Evolutionary conservation across 2,329 filamentous ascomycete species (phyloP).

Genomic region (Colletotrichum sp.): DNA sequence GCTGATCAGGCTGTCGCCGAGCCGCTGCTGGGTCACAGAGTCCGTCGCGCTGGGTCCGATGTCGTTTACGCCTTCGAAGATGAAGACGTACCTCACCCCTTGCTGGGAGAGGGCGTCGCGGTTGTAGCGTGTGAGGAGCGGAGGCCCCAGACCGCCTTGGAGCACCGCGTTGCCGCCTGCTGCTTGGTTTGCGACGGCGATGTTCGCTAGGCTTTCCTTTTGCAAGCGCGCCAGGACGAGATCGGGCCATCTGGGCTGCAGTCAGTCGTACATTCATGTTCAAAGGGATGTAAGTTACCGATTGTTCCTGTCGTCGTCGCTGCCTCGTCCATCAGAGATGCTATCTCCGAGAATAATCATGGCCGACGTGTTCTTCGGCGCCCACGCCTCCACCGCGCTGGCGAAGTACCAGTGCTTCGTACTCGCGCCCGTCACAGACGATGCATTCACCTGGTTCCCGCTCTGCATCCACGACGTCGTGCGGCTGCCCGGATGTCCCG

Average conservation of each 20-base stretch:
- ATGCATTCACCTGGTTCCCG: constrained; percentile 59
- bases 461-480: constrained; percentile 64
- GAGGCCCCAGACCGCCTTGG: constrained; percentile 65
- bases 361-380: constrained; percentile 44
- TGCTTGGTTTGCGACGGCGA: constrained; percentile 68
- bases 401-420: constrained; percentile 62
- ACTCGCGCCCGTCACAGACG: constrained; percentile 47
- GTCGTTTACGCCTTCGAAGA: constrained; percentile 75
- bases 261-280: not conserved
- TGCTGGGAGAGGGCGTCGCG: constrained; percentile 66
- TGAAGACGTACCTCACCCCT: constrained; percentile 64
- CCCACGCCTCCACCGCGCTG: constrained; percentile 62
- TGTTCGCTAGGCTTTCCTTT: constrained; percentile 47
- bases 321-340: constrained; percentile 72
- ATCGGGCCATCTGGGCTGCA: constrained; percentile 56
- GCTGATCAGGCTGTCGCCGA: constrained; percentile 57
- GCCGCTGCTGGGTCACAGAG: constrained; percentile 46
- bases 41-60: constrained; percentile 60
- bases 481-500: constrained; percentile 68
- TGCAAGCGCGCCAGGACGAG: constrained; percentile 58
- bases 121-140: constrained; percentile 63
- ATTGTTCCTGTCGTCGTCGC: constrained; percentile 64
- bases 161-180: constrained; percentile 73
- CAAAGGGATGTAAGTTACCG: constrained; percentile 37
- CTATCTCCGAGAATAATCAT: constrained; percentile 67